Evolutionary conservation across 768 basidiomycete genomes (phyloP).

Genomic region (Mycena vitilis): DNA sequence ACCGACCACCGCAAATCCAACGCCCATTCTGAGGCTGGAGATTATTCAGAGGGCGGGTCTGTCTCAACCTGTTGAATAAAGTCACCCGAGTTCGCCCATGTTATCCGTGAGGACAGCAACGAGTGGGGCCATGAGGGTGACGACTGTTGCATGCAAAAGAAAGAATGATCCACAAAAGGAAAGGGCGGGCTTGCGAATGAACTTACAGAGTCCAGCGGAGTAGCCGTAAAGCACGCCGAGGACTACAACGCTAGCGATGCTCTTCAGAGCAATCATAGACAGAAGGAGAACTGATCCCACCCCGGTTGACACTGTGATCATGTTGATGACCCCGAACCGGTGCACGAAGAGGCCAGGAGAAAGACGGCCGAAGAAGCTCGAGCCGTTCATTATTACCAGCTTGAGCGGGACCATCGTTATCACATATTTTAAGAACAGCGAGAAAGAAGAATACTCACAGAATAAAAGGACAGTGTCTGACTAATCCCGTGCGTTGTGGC

Average conservation of each 20-base stretch:
- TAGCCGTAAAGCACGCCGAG: conserved; percentile 48
- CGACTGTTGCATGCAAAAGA: conserved; percentile 35
- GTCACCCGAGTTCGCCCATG: conserved; percentile 50
- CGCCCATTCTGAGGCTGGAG: conserved; percentile 43
- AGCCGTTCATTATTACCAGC: conserved; percentile 54
- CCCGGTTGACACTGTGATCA: conserved; percentile 40
- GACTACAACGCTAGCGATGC: conserved; percentile 37
- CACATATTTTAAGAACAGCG: neutral
- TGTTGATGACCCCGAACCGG: conserved; percentile 42
- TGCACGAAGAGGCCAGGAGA: conserved; percentile 49
- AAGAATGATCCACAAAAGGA: neutral
- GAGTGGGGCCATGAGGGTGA: conserved; percentile 46
- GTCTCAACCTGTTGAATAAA: neutral
- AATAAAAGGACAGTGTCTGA: conserved; percentile 51
- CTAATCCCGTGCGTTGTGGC: conserved; percentile 44
- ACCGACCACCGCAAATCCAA: conserved; percentile 33
- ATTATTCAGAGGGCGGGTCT: neutral
- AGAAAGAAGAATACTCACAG: conserved; percentile 36
- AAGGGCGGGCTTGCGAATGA: neutral
- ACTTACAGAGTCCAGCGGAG: conserved; percentile 50
- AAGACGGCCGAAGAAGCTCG: conserved; percentile 51
- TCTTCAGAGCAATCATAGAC: conserved; percentile 46
- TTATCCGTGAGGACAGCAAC: conserved; percentile 45
- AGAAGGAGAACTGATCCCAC: conserved; percentile 25
- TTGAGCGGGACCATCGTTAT: conserved; percentile 4